Base-by-base conservation (phyloP, 257 asterid species). In the Schizonepeta tenuifolia region DNA sequence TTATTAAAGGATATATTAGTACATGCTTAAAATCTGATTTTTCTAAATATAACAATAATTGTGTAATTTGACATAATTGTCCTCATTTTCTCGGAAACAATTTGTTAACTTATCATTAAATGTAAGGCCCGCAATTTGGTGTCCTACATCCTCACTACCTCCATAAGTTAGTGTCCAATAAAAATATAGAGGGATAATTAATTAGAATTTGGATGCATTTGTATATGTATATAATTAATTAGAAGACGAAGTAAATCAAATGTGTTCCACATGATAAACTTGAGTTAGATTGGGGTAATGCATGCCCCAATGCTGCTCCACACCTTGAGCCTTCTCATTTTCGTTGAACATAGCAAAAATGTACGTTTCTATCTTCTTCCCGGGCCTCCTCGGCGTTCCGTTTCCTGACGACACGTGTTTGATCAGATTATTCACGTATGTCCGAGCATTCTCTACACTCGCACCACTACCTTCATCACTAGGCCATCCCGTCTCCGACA, bases 401-500 rank as follows among this genome's bases (percentile, higher is more conserved):
- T 33, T 43, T 17, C 87, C 82, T 2, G 86, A 73, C 0, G 62
- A 43, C 15, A 79, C 81, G 57, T 73, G 87, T 2, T 56, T 6
- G 2, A 83, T 33, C 57, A 86, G 12, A 73, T 86, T 83, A 28
- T 61, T 83, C 1, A 65, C 72, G 31, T 79, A 86, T 0, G 49
- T 70, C 38, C 56, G 38, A 50, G 90, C 90, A 35, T 83, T 83
- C 0, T 49, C 78, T 1, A 79, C 10, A 4, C 75, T 83, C n/a
- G 86, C 85, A 9, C 75, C 83, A 0, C 3, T 21, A 6, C 78
- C 78, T 15, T 86, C 88, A 4, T 26, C 82, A 0, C 76, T 76
- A 9, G 90, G 90, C 88, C 90, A 86, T 5, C 90, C 90, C 0
- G 90, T 86, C 55, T 86, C 90, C 0, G 88, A 12, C 33, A 84